phyloP scores from a whole-genome alignment of 2,329 filamentous ascomycete genomes.

The Trichophyton rubrum region DNA sequence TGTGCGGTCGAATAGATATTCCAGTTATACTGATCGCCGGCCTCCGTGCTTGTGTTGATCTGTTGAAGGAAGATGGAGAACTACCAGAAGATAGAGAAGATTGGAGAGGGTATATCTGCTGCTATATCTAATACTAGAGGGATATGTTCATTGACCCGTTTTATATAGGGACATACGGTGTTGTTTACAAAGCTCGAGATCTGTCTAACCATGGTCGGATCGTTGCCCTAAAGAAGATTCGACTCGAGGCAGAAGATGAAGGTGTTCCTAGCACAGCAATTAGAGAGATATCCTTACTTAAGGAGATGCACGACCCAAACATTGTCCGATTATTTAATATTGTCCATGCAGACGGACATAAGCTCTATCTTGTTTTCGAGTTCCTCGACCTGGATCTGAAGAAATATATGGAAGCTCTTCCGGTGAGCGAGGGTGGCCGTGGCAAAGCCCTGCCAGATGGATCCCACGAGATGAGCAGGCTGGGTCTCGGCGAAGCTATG shows the following conservation, averaged over 20 bases:
- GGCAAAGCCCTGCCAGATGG: slow-evolving; percentile 77
- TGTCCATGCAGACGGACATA: slow-evolving; percentile 86
- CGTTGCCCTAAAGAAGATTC: slow-evolving; percentile 89
- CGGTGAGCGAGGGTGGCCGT: slow-evolving; percentile 69
- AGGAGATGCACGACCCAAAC: slow-evolving; percentile 87
- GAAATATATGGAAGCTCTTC: slow-evolving; percentile 90
- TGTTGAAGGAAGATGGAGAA: slow-evolving; percentile 59
- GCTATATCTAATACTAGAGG: neutral
- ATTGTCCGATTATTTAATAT: slow-evolving; percentile 84
- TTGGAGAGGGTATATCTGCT: slow-evolving; percentile 66
- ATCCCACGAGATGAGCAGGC: slow-evolving; percentile 48
- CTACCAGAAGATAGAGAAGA: slow-evolving; percentile 93
- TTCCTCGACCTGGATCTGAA: slow-evolving; percentile 86
- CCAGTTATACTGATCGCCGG: no score
- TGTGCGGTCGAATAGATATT: neutral
- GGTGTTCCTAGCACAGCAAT: slow-evolving; percentile 87
- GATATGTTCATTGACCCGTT: neutral
- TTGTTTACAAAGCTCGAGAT: slow-evolving; percentile 88
- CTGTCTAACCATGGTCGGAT: slow-evolving; percentile 71
- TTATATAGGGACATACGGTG: slow-evolving; percentile 69
- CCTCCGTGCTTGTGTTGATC: neutral
- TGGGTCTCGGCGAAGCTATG: slow-evolving; percentile 66
- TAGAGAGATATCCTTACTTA: slow-evolving; percentile 84
- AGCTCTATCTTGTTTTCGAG: slow-evolving; percentile 86
- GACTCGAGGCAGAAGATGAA: slow-evolving; percentile 88